Percentiles rank a stretch among this genome's conserved stretches.
These are phyloP conservation scores for Priceomyces fermenticarens DNA, from an alignment of 805 yeast genomes.

Conservation along the genomic window DNA sequence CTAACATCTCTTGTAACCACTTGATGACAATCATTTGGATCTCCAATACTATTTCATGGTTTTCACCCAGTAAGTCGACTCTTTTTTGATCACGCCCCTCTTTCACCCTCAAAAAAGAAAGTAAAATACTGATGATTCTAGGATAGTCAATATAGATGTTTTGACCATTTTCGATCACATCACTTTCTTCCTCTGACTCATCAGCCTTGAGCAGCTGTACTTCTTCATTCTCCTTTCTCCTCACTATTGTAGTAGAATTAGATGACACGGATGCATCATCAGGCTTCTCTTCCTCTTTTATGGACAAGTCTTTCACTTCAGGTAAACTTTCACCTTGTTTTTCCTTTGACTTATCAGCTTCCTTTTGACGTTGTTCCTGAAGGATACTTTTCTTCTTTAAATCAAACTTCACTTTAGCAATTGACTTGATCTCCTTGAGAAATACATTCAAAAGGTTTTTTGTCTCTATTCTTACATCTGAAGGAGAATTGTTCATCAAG, in stretches of 20 bases:
- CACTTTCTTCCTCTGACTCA: conserved; percentile 11
- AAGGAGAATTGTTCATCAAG: conserved; percentile 71
- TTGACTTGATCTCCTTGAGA: conserved; percentile 73
- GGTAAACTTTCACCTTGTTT: conserved; percentile 1
- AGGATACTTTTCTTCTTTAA: conserved; percentile 31
- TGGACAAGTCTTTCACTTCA: conserved; percentile 1
- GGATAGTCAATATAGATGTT: conserved; percentile 80
- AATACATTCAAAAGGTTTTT: conserved; percentile 71
- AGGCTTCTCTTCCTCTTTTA: conserved; percentile 6
- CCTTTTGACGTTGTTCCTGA: conserved; percentile 14
- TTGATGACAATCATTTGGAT: conserved; percentile 75
- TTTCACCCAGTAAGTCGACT: conserved; percentile 30
- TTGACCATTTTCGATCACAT: conserved; percentile 47
- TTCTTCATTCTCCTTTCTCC: conserved; percentile 8
- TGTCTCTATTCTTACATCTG: conserved; percentile 85
- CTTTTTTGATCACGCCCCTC: conserved; percentile 31
- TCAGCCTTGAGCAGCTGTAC: not conserved
- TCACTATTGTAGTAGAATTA: conserved; percentile 22
- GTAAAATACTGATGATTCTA: conserved; percentile 73
- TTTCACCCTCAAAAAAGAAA: conserved; percentile 73
- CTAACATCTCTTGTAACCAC: conserved; percentile 77
- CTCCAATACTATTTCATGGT: conserved; percentile 44
- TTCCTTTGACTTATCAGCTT: conserved; percentile 15
- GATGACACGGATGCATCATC: conserved; percentile 23
- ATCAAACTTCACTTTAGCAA: conserved; percentile 63